Evolutionary conservation across 2,329 filamentous ascomycete species (phyloP), one percentile per base, ranked within the genome.

Genomic region (Coniella vitis): DNA sequence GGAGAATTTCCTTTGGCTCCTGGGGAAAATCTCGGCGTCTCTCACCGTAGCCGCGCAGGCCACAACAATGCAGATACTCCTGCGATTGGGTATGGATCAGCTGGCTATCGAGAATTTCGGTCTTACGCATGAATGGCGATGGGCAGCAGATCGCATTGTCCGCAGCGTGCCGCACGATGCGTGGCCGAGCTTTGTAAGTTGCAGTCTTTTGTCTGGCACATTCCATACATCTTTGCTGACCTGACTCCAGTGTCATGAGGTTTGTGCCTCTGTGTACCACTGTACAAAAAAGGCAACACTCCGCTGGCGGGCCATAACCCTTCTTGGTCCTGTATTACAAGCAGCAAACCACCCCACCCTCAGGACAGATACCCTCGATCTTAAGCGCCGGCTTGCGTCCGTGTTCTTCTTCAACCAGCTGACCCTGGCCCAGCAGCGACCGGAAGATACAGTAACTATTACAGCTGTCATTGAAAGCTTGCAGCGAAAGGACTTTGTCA

Each of bases 351-450:
- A 13, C 4, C 38, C 14, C 10, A 35, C 10, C 21, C 47, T 35
- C 19, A 42, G 47, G 10, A 47, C 42, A 31, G 64, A 64, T 14
- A 65, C 77, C 1, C 76, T 84, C 53, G 76, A 83, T 32, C 68
- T 91, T 22, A 76, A 83, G 29, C 75, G 84, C 10, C 72, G 83
- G 31, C 71, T 93, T 7, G 84, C 87, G 3, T 68, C 84, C 4
- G 74, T 76, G 1, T 83, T 80, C 55, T 70, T 87, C 54, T 77
- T 87, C 52, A 61, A 71, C 25, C 70, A 81, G 54, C 57, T 69
- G 1, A 54, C 62, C 0, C 65, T 75, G 1, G 67, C 69, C 8
- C 61, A 64, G 22, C 60, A 65, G 12, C 62, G 69, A 21, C 65
- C 74, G 0, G 66, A 76, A 47, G 59, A 64, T 19, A 58, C 60